These are phyloP conservation scores for Pseudoturritis turrita DNA, from an alignment of 345 rosid genomes.

Conservation along the genomic window DNA sequence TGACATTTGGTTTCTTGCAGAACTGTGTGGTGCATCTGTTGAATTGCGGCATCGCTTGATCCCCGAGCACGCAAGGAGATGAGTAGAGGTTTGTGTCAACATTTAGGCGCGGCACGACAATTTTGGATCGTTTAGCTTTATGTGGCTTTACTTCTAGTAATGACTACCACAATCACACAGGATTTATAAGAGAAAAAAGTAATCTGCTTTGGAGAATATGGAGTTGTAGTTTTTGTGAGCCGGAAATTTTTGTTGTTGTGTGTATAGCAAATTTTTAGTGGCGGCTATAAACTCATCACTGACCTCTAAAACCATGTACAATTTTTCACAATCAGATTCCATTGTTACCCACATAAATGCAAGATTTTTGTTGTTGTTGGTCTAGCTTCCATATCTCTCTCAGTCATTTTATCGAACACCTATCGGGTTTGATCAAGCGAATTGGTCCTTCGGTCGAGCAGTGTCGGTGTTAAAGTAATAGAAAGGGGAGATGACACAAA, in stretches of 20 bases:
- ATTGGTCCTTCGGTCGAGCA: no score
- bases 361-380: neutral
- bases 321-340: neutral
- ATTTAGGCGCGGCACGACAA: neutral
- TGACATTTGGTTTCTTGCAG: slow-evolving; percentile 36
- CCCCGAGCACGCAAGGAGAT: slow-evolving; percentile 44
- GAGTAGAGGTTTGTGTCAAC: neutral
- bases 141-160: neutral
- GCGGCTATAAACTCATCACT: neutral
- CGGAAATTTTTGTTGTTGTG: neutral
- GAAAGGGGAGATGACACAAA: neutral
- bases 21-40: slow-evolving; percentile 63
- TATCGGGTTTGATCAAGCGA: neutral
- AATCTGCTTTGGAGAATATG: neutral
- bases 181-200: neutral
- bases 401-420: neutral
- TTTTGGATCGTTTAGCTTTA: neutral
- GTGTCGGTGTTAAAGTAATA: neutral
- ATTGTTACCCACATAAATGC: neutral
- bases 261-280: neutral
- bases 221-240: neutral
- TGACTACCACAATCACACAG: neutral
- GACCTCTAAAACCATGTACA: neutral
- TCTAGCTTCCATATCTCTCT: neutral
- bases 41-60: slow-evolving; percentile 66